Base-by-base conservation (phyloP, 495 filamentous ascomycete species). In the Opeltia flavorubescens region DNA sequence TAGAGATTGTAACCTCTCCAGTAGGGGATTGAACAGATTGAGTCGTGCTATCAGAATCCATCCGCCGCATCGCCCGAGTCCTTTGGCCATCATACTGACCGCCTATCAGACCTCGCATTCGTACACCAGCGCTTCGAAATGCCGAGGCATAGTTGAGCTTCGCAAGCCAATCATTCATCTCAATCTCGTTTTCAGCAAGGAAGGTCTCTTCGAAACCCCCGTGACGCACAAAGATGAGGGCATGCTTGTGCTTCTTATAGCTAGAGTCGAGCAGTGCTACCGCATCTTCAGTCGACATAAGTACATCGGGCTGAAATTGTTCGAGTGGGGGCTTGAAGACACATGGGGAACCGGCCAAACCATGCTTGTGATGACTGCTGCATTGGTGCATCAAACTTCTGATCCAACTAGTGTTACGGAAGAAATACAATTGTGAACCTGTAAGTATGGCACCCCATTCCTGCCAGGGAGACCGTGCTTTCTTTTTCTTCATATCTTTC, bases 361-460 rank as follows among this genome's bases (percentile, higher is more conserved):
- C 78, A 40, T 70, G 68, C 54, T 81, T 89, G 48, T 83, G 71
- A 52, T 95, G 85, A 11, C 69, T 63, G 21, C 94, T 87, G 50
- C 84, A 74, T 56, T 99, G 91, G 48, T 83, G 75, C 66, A 95
- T 84, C 47, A 99, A 63, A 46, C 70, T 79, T 58, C 91, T 94
- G n/a, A 93, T 77, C 91, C 91, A 96, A 9, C 72, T 67, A 17
- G 85, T 78, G 56, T 96, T 95, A 46, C 83, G 77, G 66, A 99
- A 99, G 65, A 99, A 88, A 62, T 94, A 96, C 35, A 99, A 74
- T 55, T 95, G 89, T 12, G 91, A 89, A 23, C 88, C 82, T 5
- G 91, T 99, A 18, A 99, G 71, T 38, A 99, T 77, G 27, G 88
- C 89, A 39, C 91, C 91, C 91, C 91, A 99, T 67, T 96, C 91